Evolutionary conservation across 768 basidiomycete genomes (phyloP), one percentile per base, ranked within the genome.

Genomic region (Coprinellus micaceus): DNA sequence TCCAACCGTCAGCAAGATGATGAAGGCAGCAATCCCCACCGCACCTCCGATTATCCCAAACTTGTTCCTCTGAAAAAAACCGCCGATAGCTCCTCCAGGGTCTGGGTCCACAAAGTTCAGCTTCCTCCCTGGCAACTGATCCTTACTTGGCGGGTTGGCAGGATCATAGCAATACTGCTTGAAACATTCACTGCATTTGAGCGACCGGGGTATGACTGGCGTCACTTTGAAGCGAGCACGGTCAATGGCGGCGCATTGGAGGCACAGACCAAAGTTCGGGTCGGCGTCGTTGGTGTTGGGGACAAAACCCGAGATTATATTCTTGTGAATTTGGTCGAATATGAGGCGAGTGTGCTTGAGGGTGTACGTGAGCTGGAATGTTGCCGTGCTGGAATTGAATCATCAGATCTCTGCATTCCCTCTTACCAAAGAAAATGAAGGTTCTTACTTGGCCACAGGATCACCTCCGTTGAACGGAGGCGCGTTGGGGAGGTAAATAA

Each of bases 401-500:
- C 17, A 17, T 37, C 36, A 37, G 36, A 9, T 37, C 9, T 9
- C 9, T 37, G 36, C 17, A 17, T 37, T 37, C 17, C 36, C 9
- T 37, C 17, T 37, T 45, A 41, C 7, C 54, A 36, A 6, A 33
- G 43, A n/a, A 9, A n/a, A n/a, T 30, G 43, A 15, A 21, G 11
- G 19, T 17, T 57, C 71, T 59, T 67, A 88, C 88, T 90, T 84
- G n/a, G 83, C 76, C 19, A 84, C 79, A 12, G 88, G 86, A 54
- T 78, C 65, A 56, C 75, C 77, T 22, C 85, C 86, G 53, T 75
- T 77, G 19, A 84, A 61, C 2, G 86, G 86, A n/a, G 89, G 88
- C 28, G 88, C 78, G 66, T 87, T 89, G 5, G 91, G 91, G 6
- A 92, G 73, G 63, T 88, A 91, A 41, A 92, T 79, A 39, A 92